phyloP scores from a whole-genome alignment of 192 early-diverging fungal genomes.

The Thamnidium elegans region DNA sequence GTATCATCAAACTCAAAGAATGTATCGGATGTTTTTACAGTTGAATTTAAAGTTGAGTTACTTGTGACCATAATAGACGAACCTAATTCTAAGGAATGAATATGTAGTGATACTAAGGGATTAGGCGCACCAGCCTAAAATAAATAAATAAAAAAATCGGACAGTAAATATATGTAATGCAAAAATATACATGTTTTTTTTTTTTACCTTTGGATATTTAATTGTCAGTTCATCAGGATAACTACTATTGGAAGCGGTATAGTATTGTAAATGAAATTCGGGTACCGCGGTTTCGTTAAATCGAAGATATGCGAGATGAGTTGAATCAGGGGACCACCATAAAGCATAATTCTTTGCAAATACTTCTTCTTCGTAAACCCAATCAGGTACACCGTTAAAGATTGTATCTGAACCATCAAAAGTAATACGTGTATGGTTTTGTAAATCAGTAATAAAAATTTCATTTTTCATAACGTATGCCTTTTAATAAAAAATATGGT shows the following conservation, averaged over 20 bases:
- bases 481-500: constrained; percentile 14
- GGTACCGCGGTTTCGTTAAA: constrained; percentile 85
- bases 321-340: constrained; percentile 88
- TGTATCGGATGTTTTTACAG: constrained; percentile 15
- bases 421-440: constrained; percentile 72
- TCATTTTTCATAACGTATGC: constrained; percentile 89
- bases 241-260: constrained; percentile 48
- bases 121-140: constrained; percentile 72
- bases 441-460: constrained; percentile 74
- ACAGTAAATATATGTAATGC: not conserved
- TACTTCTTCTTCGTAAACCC: constrained; percentile 98
- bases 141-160: not conserved
- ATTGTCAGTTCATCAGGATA: constrained; percentile 74
- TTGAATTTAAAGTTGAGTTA: constrained; percentile 26
- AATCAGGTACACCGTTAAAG: constrained; percentile 95
- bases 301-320: constrained; percentile 75
- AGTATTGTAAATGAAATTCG: constrained; percentile 71
- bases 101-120: constrained; percentile 73
- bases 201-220: constrained; percentile 79
- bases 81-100: constrained; percentile 45
- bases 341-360: constrained; percentile 60
- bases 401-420: constrained; percentile 77
- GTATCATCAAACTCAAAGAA: constrained; percentile 54
- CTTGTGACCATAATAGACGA: constrained; percentile 21
- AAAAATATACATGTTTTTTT: not conserved